Base-by-base conservation (phyloP, 139 green algal genomes). In the Chlorella vulgaris region DNA sequence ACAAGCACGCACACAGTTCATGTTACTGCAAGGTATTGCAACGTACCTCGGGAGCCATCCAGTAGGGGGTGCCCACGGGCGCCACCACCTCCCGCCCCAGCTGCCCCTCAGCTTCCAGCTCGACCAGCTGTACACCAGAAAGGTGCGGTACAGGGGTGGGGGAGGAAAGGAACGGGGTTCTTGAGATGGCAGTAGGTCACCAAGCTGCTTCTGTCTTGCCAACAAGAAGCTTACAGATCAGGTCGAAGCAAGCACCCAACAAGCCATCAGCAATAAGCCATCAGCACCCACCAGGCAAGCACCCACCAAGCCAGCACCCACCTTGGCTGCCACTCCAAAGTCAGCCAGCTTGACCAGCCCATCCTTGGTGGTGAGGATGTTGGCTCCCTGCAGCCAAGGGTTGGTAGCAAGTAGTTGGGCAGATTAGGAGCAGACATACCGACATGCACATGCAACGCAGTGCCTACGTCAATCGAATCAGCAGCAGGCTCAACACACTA, bases 341-440 rank as follows among this genome's bases (percentile, higher is more conserved):
- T 99, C 96, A 22, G 93, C 96, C 62, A 99, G 91, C 87, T 99
- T 99, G 7, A 99, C 95, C 43, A 97, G 71, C 0, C 96, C 95
- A 88, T 97, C 94, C 69, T 96, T 97, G 31, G 91, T 97, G 33
- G 92, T 96, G 4, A 97, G 87, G 36, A 98, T 98, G 79, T 98
- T 98, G 75, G 95, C 95, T 7, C 94, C 95, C n/a, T n/a, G n/a
- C n/a, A n/a, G n/a, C n/a, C n/a, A n/a, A n/a, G n/a, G n/a, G n/a
- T n/a, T n/a, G n/a, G n/a, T n/a, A n/a, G n/a, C n/a, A n/a, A n/a
- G n/a, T n/a, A n/a, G n/a, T n/a, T n/a, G n/a, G n/a, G n/a, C n/a
- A n/a, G n/a, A n/a, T n/a, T n/a, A n/a, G n/a, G n/a, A n/a, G n/a
- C n/a, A n/a, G n/a, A n/a, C n/a, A n/a, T n/a, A n/a, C n/a, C n/a